Evolutionary conservation across 2,329 filamentous ascomycete genomes (phyloP), one percentile per base, ranked within the genome.

Genomic region (Colletotrichum sp.): DNA sequence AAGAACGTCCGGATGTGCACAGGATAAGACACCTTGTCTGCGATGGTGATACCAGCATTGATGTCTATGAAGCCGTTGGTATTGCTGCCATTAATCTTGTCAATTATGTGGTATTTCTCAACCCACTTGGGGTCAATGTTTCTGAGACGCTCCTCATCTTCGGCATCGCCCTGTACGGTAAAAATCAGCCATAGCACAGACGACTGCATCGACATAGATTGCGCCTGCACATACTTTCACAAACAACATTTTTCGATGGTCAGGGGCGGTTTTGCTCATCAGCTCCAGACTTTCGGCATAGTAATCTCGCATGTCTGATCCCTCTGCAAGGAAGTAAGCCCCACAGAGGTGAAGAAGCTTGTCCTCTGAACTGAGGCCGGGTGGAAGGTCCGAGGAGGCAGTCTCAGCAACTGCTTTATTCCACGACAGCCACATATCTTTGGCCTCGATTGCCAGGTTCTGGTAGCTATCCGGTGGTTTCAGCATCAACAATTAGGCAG

Each of bases 381-480:
- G 13, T 2, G 80, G 80, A n/a, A 81, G 78, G n/a, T 77, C 74
- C 6, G 76, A 77, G 36, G 61, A 61, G 55, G 59, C 59, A 34
- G 57, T 71, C n/a, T 65, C 28, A 30, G 52, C 72, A 48, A 81
- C 80, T 32, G 27, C 57, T 39, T 74, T 34, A 28, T 81, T 81
- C 80, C 80, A 82, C 12, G 79, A 75, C n/a, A 80, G 79, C 81
- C 82, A 84, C 15, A 83, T 76, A 70, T 82, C 80, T 63, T 81
- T 78, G 3, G 82, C 81, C 59, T 84, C 82, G 4, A 83, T 70
- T 4, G 79, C 82, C 34, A 83, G 76, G 57, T 79, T 55, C 64
- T 79, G 78, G 19, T 75, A 79, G 15, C 78, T 79, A 32, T 2
- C 16, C 16, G 60, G 13, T 8, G 48, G 48, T 8, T 13, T 55